phyloP scores from a whole-genome alignment of 176 grass and related monocot genomes.

The Puccinellia tenuiflora region DNA sequence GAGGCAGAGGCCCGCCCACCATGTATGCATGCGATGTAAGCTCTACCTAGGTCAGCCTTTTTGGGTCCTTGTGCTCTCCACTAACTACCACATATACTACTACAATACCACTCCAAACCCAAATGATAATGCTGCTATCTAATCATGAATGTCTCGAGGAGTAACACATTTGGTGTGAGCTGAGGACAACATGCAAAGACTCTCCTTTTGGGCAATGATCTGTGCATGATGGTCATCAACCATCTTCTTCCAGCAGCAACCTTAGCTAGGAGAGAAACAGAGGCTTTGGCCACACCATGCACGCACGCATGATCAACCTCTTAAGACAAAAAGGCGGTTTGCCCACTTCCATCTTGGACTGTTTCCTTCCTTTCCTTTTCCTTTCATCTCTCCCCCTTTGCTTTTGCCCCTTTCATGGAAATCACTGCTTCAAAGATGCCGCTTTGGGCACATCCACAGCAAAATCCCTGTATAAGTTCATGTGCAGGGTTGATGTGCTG shows the following conservation, averaged over 20 bases:
- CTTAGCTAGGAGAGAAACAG: not conserved
- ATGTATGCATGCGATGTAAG: constrained; percentile 19
- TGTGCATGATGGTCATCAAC: constrained; percentile 51
- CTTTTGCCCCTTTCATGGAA: constrained; percentile 42
- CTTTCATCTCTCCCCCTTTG: not conserved
- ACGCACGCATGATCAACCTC: constrained; percentile 11
- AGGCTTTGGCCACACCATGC: not conserved
- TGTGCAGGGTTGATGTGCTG: no score
- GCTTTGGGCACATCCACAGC: constrained; percentile 36
- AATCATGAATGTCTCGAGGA: not conserved
- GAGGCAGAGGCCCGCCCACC: constrained; percentile 29
- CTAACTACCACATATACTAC: constrained; percentile 2
- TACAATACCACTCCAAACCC: not conserved
- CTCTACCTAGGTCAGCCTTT: constrained; percentile 16
- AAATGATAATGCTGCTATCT: not conserved
- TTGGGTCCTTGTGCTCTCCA: constrained; percentile 38
- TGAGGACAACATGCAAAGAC: constrained; percentile 6
- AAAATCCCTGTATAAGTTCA: constrained; percentile 8
- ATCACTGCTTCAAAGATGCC: constrained; percentile 29
- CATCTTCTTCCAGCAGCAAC: not conserved
- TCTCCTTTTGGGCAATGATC: constrained; percentile 64
- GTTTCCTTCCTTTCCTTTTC: constrained; percentile 3
- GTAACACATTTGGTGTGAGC: not conserved
- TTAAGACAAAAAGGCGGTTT: constrained; percentile 12
- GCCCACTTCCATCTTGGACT: constrained; percentile 27